Evolutionary conservation across 1,284 basidiomycete genomes (phyloP), one percentile per base, ranked within the genome.

Genomic region (Papiliotrema nemorosa): DNA sequence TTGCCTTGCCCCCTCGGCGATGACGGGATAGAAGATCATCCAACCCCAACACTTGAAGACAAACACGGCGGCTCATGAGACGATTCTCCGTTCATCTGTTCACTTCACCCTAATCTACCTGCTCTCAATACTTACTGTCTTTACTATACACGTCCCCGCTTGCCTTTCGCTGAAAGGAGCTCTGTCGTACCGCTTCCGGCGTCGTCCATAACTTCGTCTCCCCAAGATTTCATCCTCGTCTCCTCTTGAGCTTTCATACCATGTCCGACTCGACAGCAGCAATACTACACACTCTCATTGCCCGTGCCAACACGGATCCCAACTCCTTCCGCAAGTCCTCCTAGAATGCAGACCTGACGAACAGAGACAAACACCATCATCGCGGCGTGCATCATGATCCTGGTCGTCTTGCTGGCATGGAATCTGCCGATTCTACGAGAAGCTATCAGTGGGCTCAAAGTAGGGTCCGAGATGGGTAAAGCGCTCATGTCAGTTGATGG

Each of bases 281-380:
- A 39, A 20, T 18, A 31, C 25, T 55, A 13, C 56, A 63, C 31
- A 22, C 18, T 14, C 48, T 64, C 16, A 42, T 49, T 22, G 27
- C 49, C 26, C 44, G 64, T 24, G 55, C 53, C 22, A 51, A 65
- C 49, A 48, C 57, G 1, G 54, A 50, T 6, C 69, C 68, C 9
- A 70, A 72, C 46, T 53, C 59, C 6, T 72, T 70, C 44, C 69
- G 69, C 68, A 43, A 56, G 66, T 63, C 5, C 7, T 10, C 36
- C 24, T 16, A 2, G 14, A n/a, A 9, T 26, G 21, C 25, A 13
- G 13, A 26, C 14, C 33, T 45, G 43, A 27, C 4, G 29, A 22
- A 49, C 55, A 75, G 72, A 74, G 36, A 64, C 62, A 9, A 64
- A 72, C 48, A 75, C 72, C 5, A 54, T 75, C 52, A 70, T 75